These are phyloP conservation scores for Vitis cinerea DNA, from an alignment of 164 flowering plant species.

Conservation along the genomic window DNA sequence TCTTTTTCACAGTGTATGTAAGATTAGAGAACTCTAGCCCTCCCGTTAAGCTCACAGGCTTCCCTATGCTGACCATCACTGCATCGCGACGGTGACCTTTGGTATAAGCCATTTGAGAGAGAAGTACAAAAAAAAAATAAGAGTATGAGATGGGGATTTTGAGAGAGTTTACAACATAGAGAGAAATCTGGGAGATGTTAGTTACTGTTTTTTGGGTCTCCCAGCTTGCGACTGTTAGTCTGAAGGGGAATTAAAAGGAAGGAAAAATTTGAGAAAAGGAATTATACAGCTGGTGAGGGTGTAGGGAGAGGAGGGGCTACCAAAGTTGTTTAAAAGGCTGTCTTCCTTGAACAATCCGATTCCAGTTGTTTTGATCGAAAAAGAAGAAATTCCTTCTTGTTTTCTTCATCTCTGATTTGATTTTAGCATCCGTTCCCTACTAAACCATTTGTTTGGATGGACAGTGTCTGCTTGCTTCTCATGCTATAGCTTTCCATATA, in stretches of 20 bases:
- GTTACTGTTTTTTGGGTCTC: slow-evolving; percentile 5
- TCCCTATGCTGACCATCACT: slow-evolving; percentile 42
- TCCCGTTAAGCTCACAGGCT: slow-evolving; percentile 44
- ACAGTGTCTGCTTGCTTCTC: too few relatives aligned
- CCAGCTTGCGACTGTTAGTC: slow-evolving; percentile 10
- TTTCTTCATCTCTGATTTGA: slow-evolving; percentile 19
- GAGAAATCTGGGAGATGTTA: slow-evolving; percentile 2
- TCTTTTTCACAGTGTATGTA: slow-evolving; percentile 58
- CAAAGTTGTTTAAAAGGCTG: slow-evolving; percentile 28
- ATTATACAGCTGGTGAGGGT: slow-evolving; percentile 20
- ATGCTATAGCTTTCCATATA: too few relatives aligned
- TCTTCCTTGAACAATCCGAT: slow-evolving; percentile 43
- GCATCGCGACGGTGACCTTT: slow-evolving; percentile 28
- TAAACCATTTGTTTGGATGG: too few relatives aligned
- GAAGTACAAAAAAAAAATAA: not conserved
- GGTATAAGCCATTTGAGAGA: slow-evolving; percentile 14
- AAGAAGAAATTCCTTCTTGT: slow-evolving; percentile 16
- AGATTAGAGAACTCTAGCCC: slow-evolving; percentile 56
- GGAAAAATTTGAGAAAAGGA: not conserved
- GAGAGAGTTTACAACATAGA: not conserved
- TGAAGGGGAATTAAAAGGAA: slow-evolving; percentile 16
- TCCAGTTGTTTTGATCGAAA: slow-evolving; percentile 29
- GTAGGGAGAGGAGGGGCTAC: slow-evolving; percentile 28
- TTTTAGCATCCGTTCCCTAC: not conserved
- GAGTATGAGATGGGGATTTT: not conserved